These are phyloP conservation scores for Trametes cinnabarina DNA, from an alignment of 768 basidiomycete species.

Conservation along the genomic window DNA sequence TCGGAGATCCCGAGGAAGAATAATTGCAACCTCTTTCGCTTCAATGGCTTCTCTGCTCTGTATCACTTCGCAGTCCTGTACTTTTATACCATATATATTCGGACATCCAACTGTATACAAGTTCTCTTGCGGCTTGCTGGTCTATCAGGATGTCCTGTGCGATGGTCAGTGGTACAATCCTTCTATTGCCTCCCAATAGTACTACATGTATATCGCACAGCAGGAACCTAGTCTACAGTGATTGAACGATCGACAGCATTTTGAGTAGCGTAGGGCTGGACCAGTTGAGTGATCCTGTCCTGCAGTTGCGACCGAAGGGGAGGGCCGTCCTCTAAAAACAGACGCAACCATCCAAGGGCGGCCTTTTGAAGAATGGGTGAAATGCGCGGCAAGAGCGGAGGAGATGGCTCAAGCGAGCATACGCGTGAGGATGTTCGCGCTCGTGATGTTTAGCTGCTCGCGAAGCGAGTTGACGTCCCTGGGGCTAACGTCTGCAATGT, in stretches of 20 bases:
- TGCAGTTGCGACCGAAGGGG: slow-evolving; percentile 21
- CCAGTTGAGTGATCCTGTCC: slow-evolving; percentile 52
- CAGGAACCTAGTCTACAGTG: slow-evolving; percentile 16
- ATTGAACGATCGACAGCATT: slow-evolving; percentile 19
- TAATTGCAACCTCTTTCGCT: not conserved
- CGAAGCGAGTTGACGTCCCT: slow-evolving; percentile 75
- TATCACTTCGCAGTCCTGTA: not conserved
- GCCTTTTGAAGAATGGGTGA: slow-evolving; percentile 23
- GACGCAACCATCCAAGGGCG: slow-evolving; percentile 36
- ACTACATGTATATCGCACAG: slow-evolving; percentile 9
- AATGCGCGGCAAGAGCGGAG: not conserved
- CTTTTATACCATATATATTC: not conserved
- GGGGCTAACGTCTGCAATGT: slow-evolving; percentile 88
- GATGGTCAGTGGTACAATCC: slow-evolving; percentile 4
- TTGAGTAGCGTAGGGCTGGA: slow-evolving; percentile 26
- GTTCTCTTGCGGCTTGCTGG: not conserved
- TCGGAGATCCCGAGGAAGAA: slow-evolving; percentile 93
- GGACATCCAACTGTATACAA: not conserved
- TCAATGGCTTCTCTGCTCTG: not conserved
- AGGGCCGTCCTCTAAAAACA: slow-evolving; percentile 9
- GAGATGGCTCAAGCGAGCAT: slow-evolving; percentile 53
- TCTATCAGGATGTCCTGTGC: not conserved
- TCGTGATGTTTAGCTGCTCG: slow-evolving; percentile 73
- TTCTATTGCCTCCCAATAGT: slow-evolving; percentile 7
- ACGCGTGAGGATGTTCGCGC: slow-evolving; percentile 87